phyloP scores from a whole-genome alignment of 768 basidiomycete genomes.

The Tulasnella sp. region DNA sequence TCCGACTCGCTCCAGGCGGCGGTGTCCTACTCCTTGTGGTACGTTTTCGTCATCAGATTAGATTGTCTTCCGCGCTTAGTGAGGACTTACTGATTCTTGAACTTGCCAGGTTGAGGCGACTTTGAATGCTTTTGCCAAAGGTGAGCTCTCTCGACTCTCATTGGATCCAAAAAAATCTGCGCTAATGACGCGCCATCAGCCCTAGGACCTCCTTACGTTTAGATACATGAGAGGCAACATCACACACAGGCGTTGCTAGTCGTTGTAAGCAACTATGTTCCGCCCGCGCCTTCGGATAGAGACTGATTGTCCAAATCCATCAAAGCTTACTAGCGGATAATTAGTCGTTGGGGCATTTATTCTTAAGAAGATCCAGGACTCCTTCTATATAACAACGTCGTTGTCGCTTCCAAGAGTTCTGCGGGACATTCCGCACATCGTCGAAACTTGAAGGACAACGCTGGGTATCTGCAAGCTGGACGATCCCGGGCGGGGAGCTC shows the following conservation, averaged over 20 bases:
- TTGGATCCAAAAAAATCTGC: neutral
- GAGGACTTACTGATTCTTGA: conserved; percentile 33
- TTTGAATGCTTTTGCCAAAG: neutral
- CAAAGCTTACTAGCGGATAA: too few relatives aligned
- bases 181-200: conserved; percentile 22
- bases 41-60: neutral
- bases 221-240: neutral
- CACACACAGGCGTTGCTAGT: neutral
- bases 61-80: conserved; percentile 51
- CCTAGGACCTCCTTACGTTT: conserved; percentile 43
- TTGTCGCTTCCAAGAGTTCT: neutral
- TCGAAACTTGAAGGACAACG: too few relatives aligned
- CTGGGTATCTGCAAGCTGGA: too few relatives aligned
- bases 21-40: conserved; percentile 92
- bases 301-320: too few relatives aligned
- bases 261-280: neutral
- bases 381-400: neutral
- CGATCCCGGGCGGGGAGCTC: too few relatives aligned
- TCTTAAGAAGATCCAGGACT: too few relatives aligned
- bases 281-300: too few relatives aligned
- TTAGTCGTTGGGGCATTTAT: too few relatives aligned
- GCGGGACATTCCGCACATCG: neutral
- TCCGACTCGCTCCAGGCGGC: conserved; percentile 90
- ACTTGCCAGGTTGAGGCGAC: neutral
- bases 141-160: neutral